Evolutionary conservation across 2,329 filamentous ascomycete genomes (phyloP).

Genomic region (Aspergillus sp.): DNA sequence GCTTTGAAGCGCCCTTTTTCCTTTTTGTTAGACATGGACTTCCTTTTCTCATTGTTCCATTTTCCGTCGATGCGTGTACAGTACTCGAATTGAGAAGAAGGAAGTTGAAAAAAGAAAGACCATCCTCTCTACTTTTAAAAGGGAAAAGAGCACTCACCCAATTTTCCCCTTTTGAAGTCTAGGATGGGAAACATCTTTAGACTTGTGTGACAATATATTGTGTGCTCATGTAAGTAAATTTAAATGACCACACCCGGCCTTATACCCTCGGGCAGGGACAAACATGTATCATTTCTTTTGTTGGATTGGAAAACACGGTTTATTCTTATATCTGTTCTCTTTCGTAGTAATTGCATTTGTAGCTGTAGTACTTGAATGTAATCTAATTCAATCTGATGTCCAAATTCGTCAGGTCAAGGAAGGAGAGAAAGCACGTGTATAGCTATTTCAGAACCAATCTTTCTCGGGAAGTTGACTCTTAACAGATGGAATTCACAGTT

Average conservation of each 20-base stretch:
- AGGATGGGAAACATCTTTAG: constrained; percentile 24
- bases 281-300: constrained; percentile 31
- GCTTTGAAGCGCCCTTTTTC: constrained; percentile 39
- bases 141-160: constrained; percentile 20
- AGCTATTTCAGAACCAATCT: too few relatives aligned
- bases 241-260: constrained; percentile 39
- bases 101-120: constrained; percentile 26
- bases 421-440: too few relatives aligned
- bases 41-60: constrained; percentile 35
- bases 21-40: constrained; percentile 31
- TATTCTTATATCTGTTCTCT: constrained; percentile 1
- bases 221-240: constrained; percentile 42
- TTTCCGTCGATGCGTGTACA: constrained; percentile 42
- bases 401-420: too few relatives aligned
- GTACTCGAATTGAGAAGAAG: constrained; percentile 40
- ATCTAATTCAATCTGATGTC: too few relatives aligned
- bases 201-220: constrained; percentile 38
- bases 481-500: too few relatives aligned
- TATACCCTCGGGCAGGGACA: constrained; percentile 32
- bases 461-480: too few relatives aligned
- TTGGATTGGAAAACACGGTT: constrained; percentile 16
- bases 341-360: not conserved
- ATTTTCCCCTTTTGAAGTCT: constrained; percentile 23
- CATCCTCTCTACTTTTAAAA: constrained; percentile 13
- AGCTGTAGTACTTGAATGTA: not conserved